Base-by-base conservation (phyloP, 2,329 filamentous ascomycete genomes). In the Nakataea oryzae region DNA sequence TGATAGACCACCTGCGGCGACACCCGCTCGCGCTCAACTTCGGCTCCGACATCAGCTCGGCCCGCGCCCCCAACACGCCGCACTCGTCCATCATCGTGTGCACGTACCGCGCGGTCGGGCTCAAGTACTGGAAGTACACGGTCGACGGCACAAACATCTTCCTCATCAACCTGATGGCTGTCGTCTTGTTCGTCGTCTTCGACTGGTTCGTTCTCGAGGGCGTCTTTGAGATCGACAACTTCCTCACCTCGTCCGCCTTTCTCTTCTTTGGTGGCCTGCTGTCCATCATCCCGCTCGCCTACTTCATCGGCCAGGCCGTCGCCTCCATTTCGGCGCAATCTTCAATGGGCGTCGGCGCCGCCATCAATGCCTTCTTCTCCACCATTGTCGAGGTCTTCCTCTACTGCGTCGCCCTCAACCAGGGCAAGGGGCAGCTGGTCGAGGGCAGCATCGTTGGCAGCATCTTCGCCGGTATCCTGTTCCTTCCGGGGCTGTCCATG, bases 61-160 rank as follows among this genome's bases (percentile, higher is more conserved):
- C 89, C 29, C 88, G 93, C 62, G 80, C 82, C 14, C 83, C 85
- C 9, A 86, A 88, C 58, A 86, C 86, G 21, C 86, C 89, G 26
- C 89, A 91, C 57, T 89, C 89, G 21, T 93, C 93, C 13, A 93
- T 99, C 64, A 80, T 99, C 24, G 82, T 99, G 41, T 99, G 95
- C 81, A 99, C 95, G 7, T 99, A 99, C 76, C 89, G 96, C 63
- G 95, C 95, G 56, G 93, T 96, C 14, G 95, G 95, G 14, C 81
- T 86, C 67, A 93, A 93, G 74, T 99, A 99, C 79, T 99, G 96
- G 93, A 99, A 99, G 76, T 99, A 99, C 76, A 99, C 95, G 4
- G 82, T 99, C 63, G 95, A 99, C 71, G 96, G 95, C 62, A 99
- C 95, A 64, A 99, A 99, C 76, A 96, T 99, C 71, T 97, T 99